A percentile compares a stretch with the other conserved stretches of the same genome.
Evolutionary conservation across 495 filamentous ascomycete genomes (phyloP).

Genomic region (Penicillium psychrofluorescens): DNA sequence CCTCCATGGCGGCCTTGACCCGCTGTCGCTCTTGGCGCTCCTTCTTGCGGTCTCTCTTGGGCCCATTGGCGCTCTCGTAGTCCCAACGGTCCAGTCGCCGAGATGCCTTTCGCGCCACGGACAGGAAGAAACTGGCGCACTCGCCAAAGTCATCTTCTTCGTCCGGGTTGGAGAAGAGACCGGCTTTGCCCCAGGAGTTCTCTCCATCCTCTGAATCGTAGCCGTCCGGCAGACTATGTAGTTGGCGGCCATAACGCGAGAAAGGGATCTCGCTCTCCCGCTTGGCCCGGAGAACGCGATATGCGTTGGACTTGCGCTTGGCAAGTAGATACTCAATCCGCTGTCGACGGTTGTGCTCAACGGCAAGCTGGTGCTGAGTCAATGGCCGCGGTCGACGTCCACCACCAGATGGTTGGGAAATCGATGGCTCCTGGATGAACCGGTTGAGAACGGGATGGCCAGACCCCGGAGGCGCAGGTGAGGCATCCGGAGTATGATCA

Average conservation of each 20-base stretch:
- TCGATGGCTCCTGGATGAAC: conserved; percentile 35
- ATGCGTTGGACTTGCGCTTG: conserved; percentile 57
- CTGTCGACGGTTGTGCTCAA: conserved; percentile 81
- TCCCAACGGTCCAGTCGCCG: conserved; percentile 74
- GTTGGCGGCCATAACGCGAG: conserved; percentile 60
- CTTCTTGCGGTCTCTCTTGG: conserved; percentile 34
- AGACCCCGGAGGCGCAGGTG: conserved; percentile 43
- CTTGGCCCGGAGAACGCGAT: conserved; percentile 52
- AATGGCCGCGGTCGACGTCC: conserved; percentile 68
- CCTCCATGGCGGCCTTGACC: conserved; percentile 16
- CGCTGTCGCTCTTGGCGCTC: conserved; percentile 38
- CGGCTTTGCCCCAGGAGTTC: conserved; percentile 51
- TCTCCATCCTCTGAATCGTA: conserved; percentile 80
- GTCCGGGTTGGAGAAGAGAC: conserved; percentile 57
- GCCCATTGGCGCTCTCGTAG: conserved; percentile 42
- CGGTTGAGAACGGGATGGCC: conserved; percentile 41
- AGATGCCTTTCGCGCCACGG: conserved; percentile 59
- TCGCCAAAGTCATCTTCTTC: conserved; percentile 76
- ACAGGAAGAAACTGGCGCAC: conserved; percentile 62
- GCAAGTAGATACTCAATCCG: conserved; percentile 83
- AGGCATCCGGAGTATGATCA: conserved; percentile 34
- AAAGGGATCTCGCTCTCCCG: conserved; percentile 50
- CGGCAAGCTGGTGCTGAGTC: conserved; percentile 87
- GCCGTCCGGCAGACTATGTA: conserved; percentile 57
- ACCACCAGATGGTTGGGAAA: conserved; percentile 15